phyloP scores from a whole-genome alignment of 2,329 filamentous ascomycete genomes.

The Diplocarpon mali region DNA sequence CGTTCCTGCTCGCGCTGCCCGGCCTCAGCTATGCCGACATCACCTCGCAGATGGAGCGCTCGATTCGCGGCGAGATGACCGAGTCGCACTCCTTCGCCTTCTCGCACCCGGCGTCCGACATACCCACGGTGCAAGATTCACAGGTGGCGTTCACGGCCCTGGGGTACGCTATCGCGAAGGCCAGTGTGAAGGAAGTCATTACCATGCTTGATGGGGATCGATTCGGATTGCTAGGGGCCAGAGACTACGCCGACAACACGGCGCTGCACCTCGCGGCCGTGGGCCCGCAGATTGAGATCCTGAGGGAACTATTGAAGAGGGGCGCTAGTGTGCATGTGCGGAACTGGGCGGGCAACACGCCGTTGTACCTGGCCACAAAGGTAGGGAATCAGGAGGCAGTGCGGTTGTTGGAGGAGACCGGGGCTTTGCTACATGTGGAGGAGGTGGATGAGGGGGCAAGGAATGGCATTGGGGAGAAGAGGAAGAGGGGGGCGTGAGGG shows the following conservation, averaged over 20 bases:
- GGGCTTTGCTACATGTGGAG: conserved; percentile 47
- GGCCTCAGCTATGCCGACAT: conserved; percentile 47
- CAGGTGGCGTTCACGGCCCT: conserved; percentile 47
- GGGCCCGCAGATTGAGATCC: conserved; percentile 39
- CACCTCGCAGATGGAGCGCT: conserved; percentile 47
- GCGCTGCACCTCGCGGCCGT: conserved; percentile 31
- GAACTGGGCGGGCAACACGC: conserved; percentile 55
- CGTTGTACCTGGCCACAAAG: conserved; percentile 51
- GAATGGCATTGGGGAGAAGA: no score
- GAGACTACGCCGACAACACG: conserved; percentile 31
- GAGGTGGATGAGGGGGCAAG: conserved; percentile 26
- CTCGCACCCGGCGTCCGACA: conserved; percentile 41
- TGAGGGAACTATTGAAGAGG: conserved; percentile 45
- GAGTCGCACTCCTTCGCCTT: conserved; percentile 31
- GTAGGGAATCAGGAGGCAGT: conserved; percentile 43
- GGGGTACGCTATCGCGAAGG: conserved; percentile 51
- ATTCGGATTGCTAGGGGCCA: conserved; percentile 25
- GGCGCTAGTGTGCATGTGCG: conserved; percentile 58
- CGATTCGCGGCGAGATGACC: conserved; percentile 56
- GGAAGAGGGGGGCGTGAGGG: no score
- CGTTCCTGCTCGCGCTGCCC: conserved; percentile 44
- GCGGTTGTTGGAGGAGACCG: conserved; percentile 43
- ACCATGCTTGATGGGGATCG: conserved; percentile 23
- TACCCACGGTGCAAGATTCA: conserved; percentile 24
- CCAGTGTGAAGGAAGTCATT: conserved; percentile 36